Base-by-base conservation (phyloP, 495 filamentous ascomycete genomes). In the Penicillium desertorum region DNA sequence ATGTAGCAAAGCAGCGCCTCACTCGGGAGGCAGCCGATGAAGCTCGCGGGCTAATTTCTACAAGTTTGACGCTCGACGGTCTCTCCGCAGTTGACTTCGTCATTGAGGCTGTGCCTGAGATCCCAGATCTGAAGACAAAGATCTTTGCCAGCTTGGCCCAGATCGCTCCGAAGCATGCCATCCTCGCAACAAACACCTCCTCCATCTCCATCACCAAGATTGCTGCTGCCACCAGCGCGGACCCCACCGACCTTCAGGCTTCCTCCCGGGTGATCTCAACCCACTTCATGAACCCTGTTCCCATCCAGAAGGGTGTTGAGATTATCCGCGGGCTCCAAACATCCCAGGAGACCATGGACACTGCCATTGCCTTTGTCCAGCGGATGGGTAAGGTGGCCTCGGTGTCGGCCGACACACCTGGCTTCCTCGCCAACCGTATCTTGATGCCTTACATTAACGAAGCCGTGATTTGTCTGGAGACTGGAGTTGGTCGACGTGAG, bases 371-470 rank as follows among this genome's bases (percentile, higher is more conserved):
- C 8, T 95, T 99, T 70, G 89, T 94, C 66, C 82, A 87, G 71
- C 81, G 83, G 48, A 96, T 99, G 89, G 93, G 92, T 56, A 99
- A 99, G 78, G 83, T 96, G 51, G 78, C 92, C 7, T 92, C 91
- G 2, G 79, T 88, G 36, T 94, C 89, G 22, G 89, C 87, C 44
- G 94, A 99, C 70, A 84, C 89, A 1, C 94, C 94, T 1, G 94
- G 94, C 2, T 99, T 99, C 77, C 76, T 99, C 3, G 95, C 94
- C 16, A 99, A 99, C 65, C 81, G 94, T 11, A 98, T 99, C 49
- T 76, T 99, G 60, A 97, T 99, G 94, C 94, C 94, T 0, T 99
- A 99, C 70, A 96, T 99, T 76, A 99, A 99, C 71, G 94, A 99
- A 76, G 94, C 94, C 3, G 80, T 99, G 37, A 96, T 96, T 57